Conservation (phyloP, 1,284 basidiomycete species). For the Omphalotus olearius region DNA sequence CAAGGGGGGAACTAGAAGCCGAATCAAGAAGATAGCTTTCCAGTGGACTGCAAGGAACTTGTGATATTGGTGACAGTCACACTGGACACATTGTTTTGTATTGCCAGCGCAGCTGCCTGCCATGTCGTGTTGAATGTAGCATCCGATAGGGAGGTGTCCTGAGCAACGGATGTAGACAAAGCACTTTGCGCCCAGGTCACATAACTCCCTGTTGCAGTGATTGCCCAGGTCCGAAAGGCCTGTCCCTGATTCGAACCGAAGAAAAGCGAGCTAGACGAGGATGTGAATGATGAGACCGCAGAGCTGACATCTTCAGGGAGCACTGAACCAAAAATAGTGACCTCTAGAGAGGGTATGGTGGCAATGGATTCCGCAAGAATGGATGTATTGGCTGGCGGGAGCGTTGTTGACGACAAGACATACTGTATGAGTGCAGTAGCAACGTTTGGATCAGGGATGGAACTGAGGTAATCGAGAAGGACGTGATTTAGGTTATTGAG, state of each 20-base stretch:
- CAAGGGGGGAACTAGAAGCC: constrained; percentile 9
- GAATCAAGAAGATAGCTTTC: constrained; percentile 26
- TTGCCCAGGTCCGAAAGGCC: constrained; percentile 50
- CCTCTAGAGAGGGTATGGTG: constrained; percentile 51
- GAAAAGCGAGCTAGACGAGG: constrained; percentile 46
- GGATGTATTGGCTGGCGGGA: constrained; percentile 40
- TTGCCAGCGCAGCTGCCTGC: constrained; percentile 38
- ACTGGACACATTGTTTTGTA: constrained; percentile 25
- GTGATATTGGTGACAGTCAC: constrained; percentile 41
- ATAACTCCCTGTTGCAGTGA: constrained; percentile 32
- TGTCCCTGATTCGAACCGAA: constrained; percentile 51
- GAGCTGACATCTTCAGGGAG: constrained; percentile 41
- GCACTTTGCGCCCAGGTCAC: constrained; percentile 52
- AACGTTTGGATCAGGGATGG: constrained; percentile 42
- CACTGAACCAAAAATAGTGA: constrained; percentile 57
- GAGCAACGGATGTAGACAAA: constrained; percentile 44
- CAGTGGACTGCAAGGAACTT: constrained; percentile 25
- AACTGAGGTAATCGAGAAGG: constrained; percentile 50
- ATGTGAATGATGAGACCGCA: constrained; percentile 49
- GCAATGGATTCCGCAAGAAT: constrained; percentile 35
- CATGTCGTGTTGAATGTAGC: constrained; percentile 45
- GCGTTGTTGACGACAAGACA: constrained; percentile 35
- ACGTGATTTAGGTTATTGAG: constrained; percentile 51
- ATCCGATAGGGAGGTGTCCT: constrained; percentile 42
- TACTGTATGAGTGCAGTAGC: constrained; percentile 47